phyloP scores from a whole-genome alignment of 768 basidiomycete genomes.

The Phaeotremella skinneri region DNA sequence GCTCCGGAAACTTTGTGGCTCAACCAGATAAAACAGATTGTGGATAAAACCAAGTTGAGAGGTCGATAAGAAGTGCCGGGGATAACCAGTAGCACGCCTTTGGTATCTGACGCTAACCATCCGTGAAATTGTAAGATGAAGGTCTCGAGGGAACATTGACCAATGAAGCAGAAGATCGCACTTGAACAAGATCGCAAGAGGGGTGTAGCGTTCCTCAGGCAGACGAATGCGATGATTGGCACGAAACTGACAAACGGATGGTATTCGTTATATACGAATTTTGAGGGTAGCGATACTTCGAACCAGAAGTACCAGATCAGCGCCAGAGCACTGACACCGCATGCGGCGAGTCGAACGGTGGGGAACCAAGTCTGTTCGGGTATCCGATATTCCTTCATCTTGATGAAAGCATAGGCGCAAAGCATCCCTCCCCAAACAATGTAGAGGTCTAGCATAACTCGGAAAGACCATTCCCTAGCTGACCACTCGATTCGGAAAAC shows the following conservation, averaged over 20 bases:
- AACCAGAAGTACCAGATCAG: slow-evolving; percentile 79
- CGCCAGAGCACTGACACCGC: slow-evolving; percentile 58
- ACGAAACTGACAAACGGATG: slow-evolving; percentile 80
- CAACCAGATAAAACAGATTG: slow-evolving; percentile 74
- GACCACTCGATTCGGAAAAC: slow-evolving; percentile 79
- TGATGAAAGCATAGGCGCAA: slow-evolving; percentile 68
- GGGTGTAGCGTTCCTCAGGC: slow-evolving; percentile 72
- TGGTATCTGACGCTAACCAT: slow-evolving; percentile 81
- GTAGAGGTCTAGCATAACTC: slow-evolving; percentile 82
- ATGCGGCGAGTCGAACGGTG: slow-evolving; percentile 56
- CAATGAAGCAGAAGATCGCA: slow-evolving; percentile 72
- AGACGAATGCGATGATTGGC: slow-evolving; percentile 71
- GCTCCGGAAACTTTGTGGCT: slow-evolving; percentile 74
- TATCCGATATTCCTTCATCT: slow-evolving; percentile 69
- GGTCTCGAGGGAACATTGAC: slow-evolving; percentile 82
- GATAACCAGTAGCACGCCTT: slow-evolving; percentile 73
- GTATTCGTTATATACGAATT: slow-evolving; percentile 81
- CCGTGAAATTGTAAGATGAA: slow-evolving; percentile 85
- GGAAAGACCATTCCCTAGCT: slow-evolving; percentile 81
- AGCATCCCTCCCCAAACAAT: slow-evolving; percentile 87
- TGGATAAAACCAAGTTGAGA: slow-evolving; percentile 74
- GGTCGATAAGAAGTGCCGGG: slow-evolving; percentile 71
- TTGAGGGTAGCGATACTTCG: slow-evolving; percentile 70
- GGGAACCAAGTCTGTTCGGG: slow-evolving; percentile 70
- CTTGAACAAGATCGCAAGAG: slow-evolving; percentile 69